Base-by-base conservation (phyloP, 2,329 filamentous ascomycete genomes). In the Pseudogymnoascus sp. region DNA sequence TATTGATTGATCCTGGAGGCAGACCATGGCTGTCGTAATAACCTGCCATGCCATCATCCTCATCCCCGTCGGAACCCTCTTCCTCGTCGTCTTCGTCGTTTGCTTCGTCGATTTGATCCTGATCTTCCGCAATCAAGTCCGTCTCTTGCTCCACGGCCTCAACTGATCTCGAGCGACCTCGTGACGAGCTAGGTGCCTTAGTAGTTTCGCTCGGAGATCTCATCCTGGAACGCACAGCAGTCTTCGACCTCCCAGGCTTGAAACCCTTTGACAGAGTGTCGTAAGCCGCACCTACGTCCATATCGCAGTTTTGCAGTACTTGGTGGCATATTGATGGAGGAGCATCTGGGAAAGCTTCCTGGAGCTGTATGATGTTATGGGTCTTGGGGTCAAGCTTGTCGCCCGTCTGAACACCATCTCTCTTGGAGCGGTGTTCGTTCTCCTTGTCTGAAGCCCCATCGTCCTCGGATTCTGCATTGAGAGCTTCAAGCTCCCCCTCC, bases 21-120 rank as follows among this genome's bases (percentile, higher is more conserved):
- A 74, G 62, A 7, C 73, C 71, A 64, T 72, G 67, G 23, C 72
- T 67, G 59, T 72, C 70, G 53, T 71, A 75, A 46, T 70, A 65
- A 9, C 70, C 67, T 21, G 74, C 56, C 13, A 75, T 59, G 15
- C 67, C 44, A 60, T 67, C 69, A 2, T 70, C 67, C 9, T 68
- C 61, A 31, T 74, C 70, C 26, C 71, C 63, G 10, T 56, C 46
- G 7, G 60, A 61, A n/a, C n/a, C 26, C 70, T 72, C 69, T 17
- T 67, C 63, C 7, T 70, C 63, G 17, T 62, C 59, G 17, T 53
- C 64, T 33, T 65, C 65, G 13, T 68, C 67, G 23, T 44, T 31
- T 17, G 26, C 46, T 4, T 62, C 62, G 17, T 46, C 62, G n/a
- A 38, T 56, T 9, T 70, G 69, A 23, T 69, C 67, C n/a, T 72